Evolutionary conservation across 1,284 basidiomycete species (phyloP).

Genomic region (Pascua guehoae): DNA sequence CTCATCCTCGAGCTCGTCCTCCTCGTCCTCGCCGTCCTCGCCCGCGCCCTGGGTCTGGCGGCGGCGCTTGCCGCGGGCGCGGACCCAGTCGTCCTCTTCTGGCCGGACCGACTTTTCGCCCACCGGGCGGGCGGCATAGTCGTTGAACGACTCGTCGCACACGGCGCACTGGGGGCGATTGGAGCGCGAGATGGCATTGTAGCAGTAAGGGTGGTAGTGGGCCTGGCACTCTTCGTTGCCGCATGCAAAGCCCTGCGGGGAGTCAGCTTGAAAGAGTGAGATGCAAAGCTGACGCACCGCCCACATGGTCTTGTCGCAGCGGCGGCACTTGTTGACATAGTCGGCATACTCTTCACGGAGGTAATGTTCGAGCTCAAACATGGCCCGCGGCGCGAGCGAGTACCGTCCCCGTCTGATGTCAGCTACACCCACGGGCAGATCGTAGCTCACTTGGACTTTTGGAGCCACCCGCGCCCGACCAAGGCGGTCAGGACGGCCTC

Average conservation of each 20-base stretch:
- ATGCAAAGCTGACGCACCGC: constrained; percentile 24
- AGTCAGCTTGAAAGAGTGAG: background rate
- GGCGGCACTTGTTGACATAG: constrained; percentile 28
- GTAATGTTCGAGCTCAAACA: constrained; percentile 41
- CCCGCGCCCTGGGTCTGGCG: constrained; percentile 13
- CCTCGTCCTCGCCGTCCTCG: constrained; percentile 19
- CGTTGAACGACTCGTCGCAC: constrained; percentile 24
- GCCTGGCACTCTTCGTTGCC: constrained; percentile 28
- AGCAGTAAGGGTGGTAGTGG: constrained; percentile 41
- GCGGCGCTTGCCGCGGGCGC: constrained; percentile 8
- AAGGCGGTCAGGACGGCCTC: constrained; percentile 33
- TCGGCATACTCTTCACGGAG: constrained; percentile 37
- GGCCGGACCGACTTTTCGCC: constrained; percentile 39
- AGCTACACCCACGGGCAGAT: background rate
- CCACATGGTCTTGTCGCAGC: constrained; percentile 35
- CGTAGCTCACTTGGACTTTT: constrained; percentile 34
- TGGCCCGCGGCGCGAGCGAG: constrained; percentile 35
- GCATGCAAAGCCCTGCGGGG: constrained; percentile 33
- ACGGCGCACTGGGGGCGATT: constrained; percentile 25
- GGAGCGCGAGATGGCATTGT: constrained; percentile 17
- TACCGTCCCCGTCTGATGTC: constrained; percentile 38
- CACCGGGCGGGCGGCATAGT: constrained; percentile 18
- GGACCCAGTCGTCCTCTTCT: constrained; percentile 29
- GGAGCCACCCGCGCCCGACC: constrained; percentile 41
- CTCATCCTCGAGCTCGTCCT: constrained; percentile 10